A percentile compares a stretch with the other conserved stretches of the same genome.
Evolutionary conservation across 257 asterid species (phyloP).

Genomic region (Lycium barbarum): DNA sequence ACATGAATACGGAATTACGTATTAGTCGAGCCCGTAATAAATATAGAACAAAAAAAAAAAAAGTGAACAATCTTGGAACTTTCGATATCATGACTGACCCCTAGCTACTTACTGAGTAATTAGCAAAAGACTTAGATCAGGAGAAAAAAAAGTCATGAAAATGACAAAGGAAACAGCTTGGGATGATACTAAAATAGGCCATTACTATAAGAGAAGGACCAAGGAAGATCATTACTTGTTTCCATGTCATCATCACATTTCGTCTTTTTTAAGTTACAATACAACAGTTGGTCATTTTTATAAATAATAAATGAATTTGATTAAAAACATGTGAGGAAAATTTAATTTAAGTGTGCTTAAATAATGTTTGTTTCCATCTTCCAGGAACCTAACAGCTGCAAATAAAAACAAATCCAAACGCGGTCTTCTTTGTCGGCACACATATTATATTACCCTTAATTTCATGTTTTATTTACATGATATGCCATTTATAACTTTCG

Average conservation of each 20-base stretch:
- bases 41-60: background rate
- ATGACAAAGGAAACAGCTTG: conserved; percentile 24
- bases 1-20: too few relatives aligned
- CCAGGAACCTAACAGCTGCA: background rate
- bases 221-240: background rate
- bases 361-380: conserved; percentile 5
- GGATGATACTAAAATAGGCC: background rate
- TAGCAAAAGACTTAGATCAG: background rate
- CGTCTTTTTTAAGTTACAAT: background rate
- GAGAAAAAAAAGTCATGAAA: background rate
- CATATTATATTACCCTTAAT: background rate
- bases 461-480: background rate
- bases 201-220: background rate
- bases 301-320: background rate
- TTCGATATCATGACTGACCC: background rate
- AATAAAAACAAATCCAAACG: conserved; percentile 12
- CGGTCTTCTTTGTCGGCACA: background rate
- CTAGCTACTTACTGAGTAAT: background rate
- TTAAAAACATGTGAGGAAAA: background rate
- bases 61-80: background rate
- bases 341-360: background rate
- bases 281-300: background rate
- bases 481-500: background rate
- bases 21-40: background rate
- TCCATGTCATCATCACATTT: conserved; percentile 9